Conservation (phyloP, 768 basidiomycete genomes). For the Panus rudis region DNA sequence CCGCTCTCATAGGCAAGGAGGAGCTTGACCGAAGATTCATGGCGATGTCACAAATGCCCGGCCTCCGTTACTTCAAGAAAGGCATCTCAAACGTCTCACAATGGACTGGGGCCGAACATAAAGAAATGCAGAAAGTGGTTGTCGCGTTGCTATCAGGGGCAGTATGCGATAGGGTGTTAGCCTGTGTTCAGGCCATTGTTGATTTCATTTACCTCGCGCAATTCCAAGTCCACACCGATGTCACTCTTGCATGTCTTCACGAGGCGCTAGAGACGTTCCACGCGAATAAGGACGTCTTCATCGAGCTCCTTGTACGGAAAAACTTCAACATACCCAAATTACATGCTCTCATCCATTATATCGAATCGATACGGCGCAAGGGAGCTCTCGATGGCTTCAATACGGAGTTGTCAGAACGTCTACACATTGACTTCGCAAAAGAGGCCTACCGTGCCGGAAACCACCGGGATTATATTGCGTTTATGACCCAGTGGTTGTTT, state of each 20-base stretch:
- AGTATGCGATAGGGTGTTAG: too few species aligned
- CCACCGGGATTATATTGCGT: conserved; percentile 18
- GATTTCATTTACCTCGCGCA: conserved; percentile 17
- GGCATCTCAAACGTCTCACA: conserved; percentile 33
- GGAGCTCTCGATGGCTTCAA: conserved; percentile 17
- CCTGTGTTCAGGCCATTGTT: too few species aligned
- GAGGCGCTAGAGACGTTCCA: conserved; percentile 15
- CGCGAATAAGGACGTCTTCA: conserved; percentile 14
- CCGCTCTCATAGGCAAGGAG: conserved; percentile 15
- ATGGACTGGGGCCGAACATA: conserved; percentile 36
- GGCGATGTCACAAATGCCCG: conserved; percentile 22
- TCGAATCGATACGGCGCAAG: conserved; percentile 6
- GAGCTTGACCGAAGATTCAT: conserved; percentile 30
- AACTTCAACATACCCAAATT: conserved; percentile 24
- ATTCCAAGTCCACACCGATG: conserved; percentile 5
- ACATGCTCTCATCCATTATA: conserved; percentile 15
- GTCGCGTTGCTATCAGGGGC: conserved; percentile 9
- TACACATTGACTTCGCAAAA: conserved; percentile 40
- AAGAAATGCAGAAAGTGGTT: conserved; percentile 20
- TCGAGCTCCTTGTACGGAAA: conserved; percentile 10
- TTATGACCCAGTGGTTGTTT: conserved; percentile 34
- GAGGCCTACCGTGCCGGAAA: conserved; percentile 22
- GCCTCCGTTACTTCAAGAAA: conserved; percentile 32
- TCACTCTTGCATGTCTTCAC: conserved; percentile 8
- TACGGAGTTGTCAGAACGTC: conserved; percentile 26